Evolutionary conservation across 2,329 filamentous ascomycete genomes (phyloP).

Genomic region (Calonectria naviculata): DNA sequence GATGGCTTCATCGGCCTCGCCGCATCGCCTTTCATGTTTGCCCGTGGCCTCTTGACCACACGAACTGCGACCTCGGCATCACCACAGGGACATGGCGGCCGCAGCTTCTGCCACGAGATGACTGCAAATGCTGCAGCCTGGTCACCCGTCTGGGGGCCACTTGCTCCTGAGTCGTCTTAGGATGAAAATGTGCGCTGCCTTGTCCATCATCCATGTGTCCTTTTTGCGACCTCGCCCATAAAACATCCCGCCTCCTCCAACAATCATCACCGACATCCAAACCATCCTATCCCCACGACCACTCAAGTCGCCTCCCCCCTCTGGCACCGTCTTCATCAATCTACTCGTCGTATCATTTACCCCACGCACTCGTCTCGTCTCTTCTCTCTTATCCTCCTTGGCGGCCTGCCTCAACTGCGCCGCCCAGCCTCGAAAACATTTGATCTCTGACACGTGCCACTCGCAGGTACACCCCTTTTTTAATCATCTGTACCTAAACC

Average conservation of each 20-base stretch:
- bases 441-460: slow-evolving; percentile 16
- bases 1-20: slow-evolving; percentile 36
- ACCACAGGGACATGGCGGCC: neutral
- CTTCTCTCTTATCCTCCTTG: slow-evolving; percentile 18
- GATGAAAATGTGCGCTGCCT: slow-evolving; percentile 35
- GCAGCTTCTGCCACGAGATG: slow-evolving; percentile 12
- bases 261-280: slow-evolving; percentile 34
- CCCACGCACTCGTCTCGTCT: slow-evolving; percentile 14
- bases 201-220: slow-evolving; percentile 41
- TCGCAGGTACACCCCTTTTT: slow-evolving; percentile 33
- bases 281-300: slow-evolving; percentile 9
- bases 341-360: slow-evolving; percentile 25
- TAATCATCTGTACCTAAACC: slow-evolving; percentile 50
- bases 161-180: slow-evolving; percentile 9
- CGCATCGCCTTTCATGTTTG: slow-evolving; percentile 11
- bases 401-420: slow-evolving; percentile 30
- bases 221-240: slow-evolving; percentile 41
- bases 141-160: slow-evolving; percentile 5
- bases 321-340: slow-evolving; percentile 24
- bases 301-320: slow-evolving; percentile 25
- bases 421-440: slow-evolving; percentile 29
- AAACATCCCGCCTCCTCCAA: slow-evolving; percentile 34
- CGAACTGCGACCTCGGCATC: slow-evolving; percentile 6
- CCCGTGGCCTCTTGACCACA: slow-evolving; percentile 3
- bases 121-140: slow-evolving; percentile 25